A percentile compares a stretch with the other conserved stretches of the same genome.
Evolutionary conservation across 2,329 filamentous ascomycete species (phyloP).

Genomic region (Celoporthe dispersa): DNA sequence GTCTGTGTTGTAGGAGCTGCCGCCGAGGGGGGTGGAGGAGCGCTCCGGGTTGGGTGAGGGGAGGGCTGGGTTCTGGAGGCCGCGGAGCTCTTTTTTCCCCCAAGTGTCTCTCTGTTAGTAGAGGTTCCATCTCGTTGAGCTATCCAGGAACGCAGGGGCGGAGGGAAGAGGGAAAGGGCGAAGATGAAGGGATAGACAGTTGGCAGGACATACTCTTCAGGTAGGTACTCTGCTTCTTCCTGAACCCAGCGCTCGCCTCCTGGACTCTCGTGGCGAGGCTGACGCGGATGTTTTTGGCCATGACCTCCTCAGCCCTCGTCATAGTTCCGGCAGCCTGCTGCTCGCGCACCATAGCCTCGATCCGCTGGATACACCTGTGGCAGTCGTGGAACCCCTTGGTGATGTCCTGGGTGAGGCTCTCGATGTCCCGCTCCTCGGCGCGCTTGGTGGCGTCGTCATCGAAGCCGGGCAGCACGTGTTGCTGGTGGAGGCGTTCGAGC

Average conservation of each 20-base stretch:
- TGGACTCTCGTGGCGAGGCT: slow-evolving; percentile 87
- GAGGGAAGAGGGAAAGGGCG: not conserved
- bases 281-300: slow-evolving; percentile 96
- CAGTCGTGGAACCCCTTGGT: slow-evolving; percentile 89
- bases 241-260: slow-evolving; percentile 87
- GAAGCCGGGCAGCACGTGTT: slow-evolving; percentile 94
- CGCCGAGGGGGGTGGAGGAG: slow-evolving; percentile 52
- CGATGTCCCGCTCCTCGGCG: slow-evolving; percentile 87
- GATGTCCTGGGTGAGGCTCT: slow-evolving; percentile 86
- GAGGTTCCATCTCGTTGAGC: slow-evolving; percentile 4
- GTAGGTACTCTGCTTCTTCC: slow-evolving; percentile 97
- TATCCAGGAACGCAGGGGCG: no score
- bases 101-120: slow-evolving; percentile 33
- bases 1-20: slow-evolving; percentile 67
- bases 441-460: slow-evolving; percentile 91
- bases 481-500: slow-evolving; percentile 92
- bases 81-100: slow-evolving; percentile 72
- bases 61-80: slow-evolving; percentile 64
- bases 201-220: slow-evolving; percentile 73
- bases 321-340: slow-evolving; percentile 73
- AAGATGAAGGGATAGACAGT: not conserved
- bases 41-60: slow-evolving; percentile 55
- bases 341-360: slow-evolving; percentile 86
- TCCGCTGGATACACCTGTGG: slow-evolving; percentile 83
- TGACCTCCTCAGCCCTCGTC: slow-evolving; percentile 84